Base-by-base conservation (phyloP, 140 eudicot genomes). In the Senecio squalidus region DNA sequence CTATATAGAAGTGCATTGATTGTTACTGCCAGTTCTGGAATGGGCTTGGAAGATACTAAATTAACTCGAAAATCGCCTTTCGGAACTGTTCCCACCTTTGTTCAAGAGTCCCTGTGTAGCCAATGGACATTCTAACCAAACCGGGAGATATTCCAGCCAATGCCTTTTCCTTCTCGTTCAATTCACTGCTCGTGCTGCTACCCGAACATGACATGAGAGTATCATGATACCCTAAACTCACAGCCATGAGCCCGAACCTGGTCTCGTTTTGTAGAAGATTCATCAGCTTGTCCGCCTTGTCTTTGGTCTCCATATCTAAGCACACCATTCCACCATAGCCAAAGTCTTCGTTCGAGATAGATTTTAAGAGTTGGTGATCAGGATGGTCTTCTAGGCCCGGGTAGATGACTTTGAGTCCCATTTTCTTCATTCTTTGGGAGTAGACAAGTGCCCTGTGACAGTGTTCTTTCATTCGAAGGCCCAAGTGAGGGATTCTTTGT, bases 381-480 rank as follows among this genome's bases (percentile, higher is more conserved):
- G 98, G 93, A 47, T 92, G 98, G n/a, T 87, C 95, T 51, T 92
- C 96, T 1, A 87, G 82, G 26, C 98, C 98, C 15, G 98, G 98
- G 62, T 92, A 92, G 54, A 92, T 82, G 63, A 92, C 98, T 58
- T 78, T 87, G 1, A 87, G 81, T 24, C 98, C 98, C 65, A 92
- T 71, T 21, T 82, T 78, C 60, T 84, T 84, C 96, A 91, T 84
- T 55, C 96, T 40, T 9, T 77, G 76, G 8, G 96, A 93, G 5
- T 66, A 92, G 1, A 57, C 76, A 17, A 79, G 49, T 39, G 98
- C 98, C 73, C 98, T 16, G 46, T 66, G 58, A 71, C 93, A 82
- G 27, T 92, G 98, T 78, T 92, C 98, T 60, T 92, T 92, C 84
- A 92, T 80, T 22, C 98, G 69, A 3, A 92, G 81, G 58, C 87